Percentiles rank a stretch among this genome's conserved stretches.
These are phyloP conservation scores for Castanea crenata DNA, from an alignment of 306 rosid species.

Conservation along the genomic window DNA sequence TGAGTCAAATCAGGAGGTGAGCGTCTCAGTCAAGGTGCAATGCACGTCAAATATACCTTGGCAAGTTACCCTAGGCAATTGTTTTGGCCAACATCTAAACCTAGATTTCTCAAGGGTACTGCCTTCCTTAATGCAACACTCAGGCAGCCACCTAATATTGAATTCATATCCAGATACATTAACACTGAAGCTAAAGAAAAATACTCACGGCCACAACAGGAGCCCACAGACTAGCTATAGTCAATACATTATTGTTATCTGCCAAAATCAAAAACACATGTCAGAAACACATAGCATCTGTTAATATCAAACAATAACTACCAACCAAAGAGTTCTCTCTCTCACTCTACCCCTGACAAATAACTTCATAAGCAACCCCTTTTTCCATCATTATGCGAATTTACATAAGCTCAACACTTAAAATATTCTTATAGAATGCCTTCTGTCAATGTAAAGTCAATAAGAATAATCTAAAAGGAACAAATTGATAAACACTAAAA, in stretches of 20 bases:
- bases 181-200: conserved; percentile 14
- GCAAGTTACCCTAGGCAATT: not conserved
- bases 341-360: not conserved
- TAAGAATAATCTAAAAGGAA: not conserved
- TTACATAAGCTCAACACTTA: not conserved
- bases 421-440: not conserved
- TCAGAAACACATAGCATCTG: conserved; percentile 24
- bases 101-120: not conserved
- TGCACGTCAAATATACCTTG: not conserved
- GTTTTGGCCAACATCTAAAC: not conserved
- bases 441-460: not conserved
- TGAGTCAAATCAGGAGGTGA: not conserved
- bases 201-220: conserved; percentile 96
- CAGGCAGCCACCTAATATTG: conserved; percentile 5
- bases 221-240: conserved; percentile 83
- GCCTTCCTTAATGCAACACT: not conserved
- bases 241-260: conserved; percentile 74
- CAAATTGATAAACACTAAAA: not conserved
- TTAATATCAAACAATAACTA: not conserved
- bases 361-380: not conserved
- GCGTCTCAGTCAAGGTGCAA: not conserved
- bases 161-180: conserved; percentile 2
- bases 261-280: conserved; percentile 35
- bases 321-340: not conserved
- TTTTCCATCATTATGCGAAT: not conserved